Evolutionary conservation across 2,329 filamentous ascomycete genomes (phyloP), one percentile per base, ranked within the genome.

Genomic region (Aspergillus arachidicola): DNA sequence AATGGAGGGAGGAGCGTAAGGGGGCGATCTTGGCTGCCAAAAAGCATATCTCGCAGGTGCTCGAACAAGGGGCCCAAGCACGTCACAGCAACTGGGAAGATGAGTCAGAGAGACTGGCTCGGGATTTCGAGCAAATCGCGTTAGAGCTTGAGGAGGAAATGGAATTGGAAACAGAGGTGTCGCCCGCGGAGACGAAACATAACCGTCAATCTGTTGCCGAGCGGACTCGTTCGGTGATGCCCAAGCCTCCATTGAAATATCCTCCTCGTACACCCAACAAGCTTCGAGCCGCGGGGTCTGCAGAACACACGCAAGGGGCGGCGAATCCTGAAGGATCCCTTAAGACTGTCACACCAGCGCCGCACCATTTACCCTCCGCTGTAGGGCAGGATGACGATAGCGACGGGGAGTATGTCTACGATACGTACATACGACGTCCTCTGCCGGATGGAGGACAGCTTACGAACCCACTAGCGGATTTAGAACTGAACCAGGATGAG

Each of bases 371-470:
- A 55, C 66, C 66, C 9, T 62, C 66, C 21, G 55, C 61, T 7
- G 51, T 58, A 10, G 53, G 48, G 30, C 60, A 67, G 38, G 63
- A 69, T 21, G 66, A 68, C 11, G 79, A 81, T 23, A 79, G 79
- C 23, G 82, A 83, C n/a, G 77, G 72, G 26, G 84, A 86, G 51
- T 89, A 86, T 71, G 85, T 89, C 61, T 88, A 87, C 73, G 87
- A 89, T 68, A 87, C 85, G 11, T 89, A 88, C 72, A 77, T 88
- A 48, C 84, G 86, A 2, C 78, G 82, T 21, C 77, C 74, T n/a
- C 65, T 80, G 21, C 71, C 75, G 2, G 72, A 75, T n/a, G 63
- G 67, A 21, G 70, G 74, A 11, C 66, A 75, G 53, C 63, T 77
- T 61, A 77, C 70, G 16, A 77, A 81, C 63, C 75, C 77, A 0